These are phyloP conservation scores for Eucalyptus polyanthemos DNA, from an alignment of 345 rosid species.

Conservation along the genomic window DNA sequence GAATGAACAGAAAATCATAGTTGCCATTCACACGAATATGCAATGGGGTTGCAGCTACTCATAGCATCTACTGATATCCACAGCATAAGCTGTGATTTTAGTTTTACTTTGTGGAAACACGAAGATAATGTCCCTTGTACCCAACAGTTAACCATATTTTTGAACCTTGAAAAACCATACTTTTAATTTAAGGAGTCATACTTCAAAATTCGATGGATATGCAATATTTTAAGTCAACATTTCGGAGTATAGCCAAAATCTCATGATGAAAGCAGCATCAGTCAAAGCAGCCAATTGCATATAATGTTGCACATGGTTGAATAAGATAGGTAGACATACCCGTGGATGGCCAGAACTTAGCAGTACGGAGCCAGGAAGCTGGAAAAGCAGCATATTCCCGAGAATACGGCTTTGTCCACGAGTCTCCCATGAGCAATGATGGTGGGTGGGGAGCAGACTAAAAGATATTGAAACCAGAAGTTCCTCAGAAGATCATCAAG, in stretches of 20 bases:
- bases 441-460: slow-evolving; percentile 99
- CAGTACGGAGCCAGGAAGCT: slow-evolving; percentile 82
- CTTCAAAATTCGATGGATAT: background rate
- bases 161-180: background rate
- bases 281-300: background rate
- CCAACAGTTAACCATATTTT: background rate
- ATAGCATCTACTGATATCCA: background rate
- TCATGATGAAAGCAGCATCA: background rate
- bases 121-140: background rate
- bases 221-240: background rate
- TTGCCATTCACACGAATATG: background rate
- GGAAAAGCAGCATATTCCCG: slow-evolving; percentile 96
- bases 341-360: slow-evolving; percentile 97
- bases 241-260: background rate
- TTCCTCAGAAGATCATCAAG: background rate
- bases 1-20: background rate
- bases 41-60: background rate
- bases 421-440: slow-evolving; percentile 94
- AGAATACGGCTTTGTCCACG: slow-evolving; percentile 89
- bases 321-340: slow-evolving; percentile 13
- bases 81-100: background rate
- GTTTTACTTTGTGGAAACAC: background rate
- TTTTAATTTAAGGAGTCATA: background rate
- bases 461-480: background rate
- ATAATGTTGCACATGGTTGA: background rate